Percentiles rank a stretch among this genome's conserved stretches.
These are phyloP conservation scores for Penicillium coprophilum DNA, from an alignment of 495 filamentous ascomycete genomes.

Conservation along the genomic window DNA sequence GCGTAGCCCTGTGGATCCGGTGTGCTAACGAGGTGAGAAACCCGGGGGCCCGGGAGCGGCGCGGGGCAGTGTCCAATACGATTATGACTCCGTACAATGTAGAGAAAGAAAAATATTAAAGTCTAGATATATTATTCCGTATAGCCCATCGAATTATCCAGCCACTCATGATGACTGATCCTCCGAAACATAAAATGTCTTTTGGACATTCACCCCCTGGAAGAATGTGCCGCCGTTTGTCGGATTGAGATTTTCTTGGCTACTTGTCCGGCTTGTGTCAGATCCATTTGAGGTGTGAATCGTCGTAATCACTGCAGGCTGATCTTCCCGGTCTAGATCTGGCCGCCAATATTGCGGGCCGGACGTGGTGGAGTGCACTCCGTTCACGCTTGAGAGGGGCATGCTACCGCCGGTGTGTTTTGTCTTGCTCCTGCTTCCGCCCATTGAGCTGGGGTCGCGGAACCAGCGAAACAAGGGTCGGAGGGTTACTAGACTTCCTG, in stretches of 20 bases:
- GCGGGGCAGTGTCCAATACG: background rate
- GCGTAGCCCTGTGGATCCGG: too few relatives aligned
- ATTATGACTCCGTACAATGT: background rate
- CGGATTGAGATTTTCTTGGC: conserved; percentile 42
- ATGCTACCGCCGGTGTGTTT: conserved; percentile 33
- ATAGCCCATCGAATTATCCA: background rate
- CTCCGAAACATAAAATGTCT: conserved; percentile 40
- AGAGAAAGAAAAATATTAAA: background rate
- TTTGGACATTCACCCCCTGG: conserved; percentile 41
- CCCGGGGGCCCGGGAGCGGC: too few relatives aligned
- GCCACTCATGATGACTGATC: conserved; percentile 12
- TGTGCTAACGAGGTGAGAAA: too few relatives aligned
- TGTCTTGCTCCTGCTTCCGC: conserved; percentile 22
- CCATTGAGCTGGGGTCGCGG: conserved; percentile 33
- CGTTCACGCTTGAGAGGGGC: conserved; percentile 37
- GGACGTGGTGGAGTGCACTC: conserved; percentile 20
- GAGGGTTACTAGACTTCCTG: conserved; percentile 49
- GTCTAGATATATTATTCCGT: conserved; percentile 1
- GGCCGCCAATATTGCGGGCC: conserved; percentile 36
- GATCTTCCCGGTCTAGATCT: conserved; percentile 31
- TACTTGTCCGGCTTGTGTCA: conserved; percentile 34
- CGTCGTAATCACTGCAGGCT: conserved; percentile 32
- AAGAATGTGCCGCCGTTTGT: conserved; percentile 24
- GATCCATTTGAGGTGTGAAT: conserved; percentile 28
- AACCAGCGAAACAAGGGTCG: conserved; percentile 50